These are phyloP conservation scores for Cardiospermum halicacabum DNA, from an alignment of 345 rosid species.

Conservation along the genomic window DNA sequence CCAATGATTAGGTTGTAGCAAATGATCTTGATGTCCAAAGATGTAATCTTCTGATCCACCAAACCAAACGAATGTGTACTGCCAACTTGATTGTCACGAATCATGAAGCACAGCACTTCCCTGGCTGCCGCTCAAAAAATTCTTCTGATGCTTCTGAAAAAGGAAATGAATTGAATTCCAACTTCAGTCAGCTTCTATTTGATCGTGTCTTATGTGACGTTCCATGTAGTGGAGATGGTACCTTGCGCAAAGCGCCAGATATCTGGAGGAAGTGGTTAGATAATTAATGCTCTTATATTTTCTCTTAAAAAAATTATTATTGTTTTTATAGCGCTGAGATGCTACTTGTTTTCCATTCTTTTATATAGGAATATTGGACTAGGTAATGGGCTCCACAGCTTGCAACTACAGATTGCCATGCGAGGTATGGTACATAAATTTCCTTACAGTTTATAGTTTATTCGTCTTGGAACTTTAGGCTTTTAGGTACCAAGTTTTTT, in stretches of 20 bases:
- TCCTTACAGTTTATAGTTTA: neutral
- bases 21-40: conserved; percentile 97
- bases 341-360: conserved; percentile 13
- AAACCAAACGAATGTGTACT: conserved; percentile 96
- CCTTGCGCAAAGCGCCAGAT: conserved; percentile 97
- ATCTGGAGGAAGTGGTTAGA: conserved; percentile 91
- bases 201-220: conserved; percentile 95
- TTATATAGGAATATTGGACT: conserved; percentile 71
- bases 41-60: conserved; percentile 96
- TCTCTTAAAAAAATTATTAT: neutral
- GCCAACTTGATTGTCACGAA: conserved; percentile 90
- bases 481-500: neutral
- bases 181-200: conserved; percentile 58
- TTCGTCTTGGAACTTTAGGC: neutral
- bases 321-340: neutral
- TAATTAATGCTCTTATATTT: neutral
- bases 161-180: conserved; percentile 27
- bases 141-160: conserved; percentile 28
- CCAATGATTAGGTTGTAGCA: conserved; percentile 62
- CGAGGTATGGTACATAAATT: conserved; percentile 48
- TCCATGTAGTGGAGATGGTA: conserved; percentile 98
- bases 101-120: conserved; percentile 96
- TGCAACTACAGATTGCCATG: conserved; percentile 86
- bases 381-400: conserved; percentile 84
- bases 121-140: conserved; percentile 58